Base-by-base conservation (phyloP, 768 basidiomycete genomes). In the Termitomyces sp. region DNA sequence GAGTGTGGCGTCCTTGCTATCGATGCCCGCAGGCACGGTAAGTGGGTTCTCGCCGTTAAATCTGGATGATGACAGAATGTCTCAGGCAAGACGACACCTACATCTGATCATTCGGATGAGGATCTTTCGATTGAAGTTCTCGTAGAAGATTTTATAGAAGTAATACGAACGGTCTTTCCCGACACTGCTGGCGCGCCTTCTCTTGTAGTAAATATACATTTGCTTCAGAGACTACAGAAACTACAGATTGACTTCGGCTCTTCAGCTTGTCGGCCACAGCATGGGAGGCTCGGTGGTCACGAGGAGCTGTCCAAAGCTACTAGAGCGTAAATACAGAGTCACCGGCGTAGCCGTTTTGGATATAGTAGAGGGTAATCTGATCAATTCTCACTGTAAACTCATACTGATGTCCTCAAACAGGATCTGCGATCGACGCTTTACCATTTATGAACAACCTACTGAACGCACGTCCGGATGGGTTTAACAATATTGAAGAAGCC, bases 221-320 rank as follows among this genome's bases (percentile, higher is more conserved):
- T 1, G 12, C 33, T 13, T 33, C 14, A 14, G 36, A 38, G 23
- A 50, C 38, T 16, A 41, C 35, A 10, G 16, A 28, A 52, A 46
- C 6, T 0, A 26, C 26, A 40, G 35, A 35, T 35, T 57, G 38
- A 43, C 36, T 57, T 36, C 56, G 26, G 4, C 18, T 9, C 32
- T 32, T 60, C 38, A 93, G 89, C 81, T 97, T 7, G 81, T 97
- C 9, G 97, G 97, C 0, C 97, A 99, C 69, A 95, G 93, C 59
- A 96, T 99, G 89, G 97, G 97, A 14, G 96, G 95, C 28, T 88
- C 95, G 0, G 95, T 97, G 4, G 82, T 92, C 23, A 84, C 89
- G 8, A 83, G 86, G 5, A 81, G 87, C 2, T 86, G 85, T 61
- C 84, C 91, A 1, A 68, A 73, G 18, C 76, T 99, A 2, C 81